Conservation (phyloP, 2,329 filamentous ascomycete genomes). For the Pyrenophora teres region DNA sequence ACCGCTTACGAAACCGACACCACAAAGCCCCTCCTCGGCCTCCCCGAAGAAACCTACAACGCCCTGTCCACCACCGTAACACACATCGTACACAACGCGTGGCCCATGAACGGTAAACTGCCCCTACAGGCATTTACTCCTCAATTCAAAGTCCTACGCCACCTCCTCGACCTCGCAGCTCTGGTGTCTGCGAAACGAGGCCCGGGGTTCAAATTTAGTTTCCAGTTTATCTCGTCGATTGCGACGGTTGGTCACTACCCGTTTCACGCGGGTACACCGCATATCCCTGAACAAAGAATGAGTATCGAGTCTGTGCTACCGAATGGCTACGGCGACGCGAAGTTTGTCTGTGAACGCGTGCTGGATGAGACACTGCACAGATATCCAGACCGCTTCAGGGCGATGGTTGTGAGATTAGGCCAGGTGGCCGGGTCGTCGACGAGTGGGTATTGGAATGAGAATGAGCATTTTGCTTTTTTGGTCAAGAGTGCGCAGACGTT, state of each 20-base stretch:
- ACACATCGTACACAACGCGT: conserved; percentile 60
- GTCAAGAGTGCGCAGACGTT: conserved; percentile 58
- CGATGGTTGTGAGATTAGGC: conserved; percentile 54
- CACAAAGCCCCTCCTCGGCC: conserved; percentile 55
- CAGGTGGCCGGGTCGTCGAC: conserved; percentile 59
- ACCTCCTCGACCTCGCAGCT: conserved; percentile 54
- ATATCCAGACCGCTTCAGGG: conserved; percentile 51
- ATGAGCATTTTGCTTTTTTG: conserved; percentile 58
- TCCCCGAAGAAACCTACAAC: conserved; percentile 49
- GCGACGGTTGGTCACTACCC: conserved; percentile 40
- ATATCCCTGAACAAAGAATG: conserved; percentile 53
- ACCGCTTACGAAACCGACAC: conserved; percentile 57
- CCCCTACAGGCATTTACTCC: conserved; percentile 56
- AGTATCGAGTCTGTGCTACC: conserved; percentile 49
- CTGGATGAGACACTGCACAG: conserved; percentile 55
- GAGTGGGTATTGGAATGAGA: conserved; percentile 61
- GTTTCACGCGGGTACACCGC: conserved; percentile 3
- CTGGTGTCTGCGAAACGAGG: conserved; percentile 26
- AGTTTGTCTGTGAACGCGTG: conserved; percentile 57
- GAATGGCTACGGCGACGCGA: conserved; percentile 60
- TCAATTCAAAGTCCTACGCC: conserved; percentile 57
- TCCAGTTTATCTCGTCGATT: conserved; percentile 53
- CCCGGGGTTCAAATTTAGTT: conserved; percentile 32
- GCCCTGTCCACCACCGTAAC: conserved; percentile 49
- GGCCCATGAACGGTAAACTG: conserved; percentile 61